Percentiles rank a stretch among this genome's conserved stretches.
These are phyloP conservation scores for Lodderomyces margitis DNA, from an alignment of 1,139 yeast species.

Conservation along the genomic window DNA sequence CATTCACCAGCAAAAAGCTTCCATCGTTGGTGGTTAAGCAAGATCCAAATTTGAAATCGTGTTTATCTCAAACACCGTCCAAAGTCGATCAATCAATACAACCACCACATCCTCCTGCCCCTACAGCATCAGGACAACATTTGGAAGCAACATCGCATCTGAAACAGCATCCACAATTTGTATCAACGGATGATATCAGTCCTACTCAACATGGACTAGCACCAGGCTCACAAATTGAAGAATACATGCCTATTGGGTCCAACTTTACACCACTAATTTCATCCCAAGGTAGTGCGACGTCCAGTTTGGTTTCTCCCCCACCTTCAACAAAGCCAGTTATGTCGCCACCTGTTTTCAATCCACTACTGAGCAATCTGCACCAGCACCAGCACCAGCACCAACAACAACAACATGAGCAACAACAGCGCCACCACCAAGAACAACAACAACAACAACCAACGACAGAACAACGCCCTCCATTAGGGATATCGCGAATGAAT, in stretches of 20 bases:
- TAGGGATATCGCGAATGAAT: constrained; percentile 14
- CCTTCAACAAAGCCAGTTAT: background rate
- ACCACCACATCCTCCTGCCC: background rate
- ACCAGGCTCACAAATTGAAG: background rate
- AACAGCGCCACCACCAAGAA: background rate
- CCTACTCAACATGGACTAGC: constrained; percentile 25
- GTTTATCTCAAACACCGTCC: constrained; percentile 19
- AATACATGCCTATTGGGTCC: background rate
- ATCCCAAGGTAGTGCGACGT: constrained; percentile 9
- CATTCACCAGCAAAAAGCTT: constrained; percentile 7
- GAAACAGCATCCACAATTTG: constrained; percentile 22
- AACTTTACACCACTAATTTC: constrained; percentile 5
- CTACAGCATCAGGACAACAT: constrained; percentile 1
- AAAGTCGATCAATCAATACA: background rate
- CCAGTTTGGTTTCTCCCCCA: constrained; percentile 11
- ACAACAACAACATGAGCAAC: background rate
- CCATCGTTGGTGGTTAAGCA: constrained; percentile 20
- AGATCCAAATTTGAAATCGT: constrained; percentile 25
- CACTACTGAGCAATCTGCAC: background rate
- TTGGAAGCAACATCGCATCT: background rate
- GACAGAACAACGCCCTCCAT: background rate
- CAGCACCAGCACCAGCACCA: background rate
- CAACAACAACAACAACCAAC: background rate
- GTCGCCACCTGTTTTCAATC: background rate
- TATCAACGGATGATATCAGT: constrained; percentile 21